Conservation (phyloP, 345 rosid genomes). For the Lumnitzera littorea region DNA sequence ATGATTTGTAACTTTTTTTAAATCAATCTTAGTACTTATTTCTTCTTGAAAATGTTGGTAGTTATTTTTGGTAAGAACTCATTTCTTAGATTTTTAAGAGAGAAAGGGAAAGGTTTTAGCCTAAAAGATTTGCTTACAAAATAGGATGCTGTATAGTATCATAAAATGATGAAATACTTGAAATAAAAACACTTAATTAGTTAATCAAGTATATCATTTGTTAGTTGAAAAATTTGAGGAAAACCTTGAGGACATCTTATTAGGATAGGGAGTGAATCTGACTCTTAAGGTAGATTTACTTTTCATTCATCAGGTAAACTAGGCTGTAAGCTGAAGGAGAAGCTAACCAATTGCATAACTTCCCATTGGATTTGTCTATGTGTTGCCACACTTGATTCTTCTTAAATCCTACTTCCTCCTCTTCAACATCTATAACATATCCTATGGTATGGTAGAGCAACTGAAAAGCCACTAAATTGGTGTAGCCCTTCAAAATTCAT, state of each 20-base stretch:
- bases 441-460: conserved; percentile 28
- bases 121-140: too few relatives aligned
- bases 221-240: conserved; percentile 25
- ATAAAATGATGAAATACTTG: not conserved
- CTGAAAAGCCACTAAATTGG: conserved; percentile 30
- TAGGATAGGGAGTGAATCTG: conserved; percentile 51
- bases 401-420: conserved; percentile 15
- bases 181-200: not conserved
- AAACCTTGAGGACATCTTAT: conserved; percentile 36
- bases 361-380: conserved; percentile 25
- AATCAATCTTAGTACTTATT: too few relatives aligned
- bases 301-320: conserved; percentile 3
- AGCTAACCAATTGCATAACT: conserved; percentile 23
- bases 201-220: conserved; percentile 35
- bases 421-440: conserved; percentile 14
- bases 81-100: too few relatives aligned
- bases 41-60: too few relatives aligned
- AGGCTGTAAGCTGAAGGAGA: conserved; percentile 48
- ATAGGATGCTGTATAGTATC: too few relatives aligned
- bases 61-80: too few relatives aligned
- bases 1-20: too few relatives aligned
- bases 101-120: too few relatives aligned
- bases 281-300: not conserved
- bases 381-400: conserved; percentile 10
- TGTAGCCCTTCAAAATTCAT: conserved; percentile 25